These are phyloP conservation scores for Scheffersomyces insectosa DNA, from an alignment of 1,139 yeast species.

Conservation along the genomic window DNA sequence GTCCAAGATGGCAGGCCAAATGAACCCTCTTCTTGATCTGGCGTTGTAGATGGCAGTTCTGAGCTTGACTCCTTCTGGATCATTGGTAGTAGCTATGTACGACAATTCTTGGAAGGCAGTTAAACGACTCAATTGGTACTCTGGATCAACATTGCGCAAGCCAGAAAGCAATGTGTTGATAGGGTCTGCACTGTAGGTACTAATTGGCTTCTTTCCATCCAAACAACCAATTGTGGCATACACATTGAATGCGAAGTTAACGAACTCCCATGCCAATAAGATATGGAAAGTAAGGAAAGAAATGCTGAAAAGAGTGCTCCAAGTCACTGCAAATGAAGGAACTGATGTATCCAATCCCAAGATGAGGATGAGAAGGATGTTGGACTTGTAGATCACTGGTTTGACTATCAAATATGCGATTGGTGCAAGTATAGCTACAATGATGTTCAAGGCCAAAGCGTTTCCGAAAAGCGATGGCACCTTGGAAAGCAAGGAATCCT, in stretches of 20 bases:
- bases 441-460: slow-evolving; percentile 35
- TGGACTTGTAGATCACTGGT: slow-evolving; percentile 42
- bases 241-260: slow-evolving; percentile 65
- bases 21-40: slow-evolving; percentile 42
- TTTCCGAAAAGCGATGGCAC: slow-evolving; percentile 36
- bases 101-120: slow-evolving; percentile 79
- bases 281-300: slow-evolving; percentile 41
- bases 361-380: slow-evolving; percentile 24
- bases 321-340: slow-evolving; percentile 38
- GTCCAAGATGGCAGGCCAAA: slow-evolving; percentile 60
- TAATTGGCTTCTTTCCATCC: slow-evolving; percentile 69
- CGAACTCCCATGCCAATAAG: slow-evolving; percentile 56
- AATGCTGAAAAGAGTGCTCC: slow-evolving; percentile 35
- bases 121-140: slow-evolving; percentile 56
- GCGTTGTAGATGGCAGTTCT: slow-evolving; percentile 57
- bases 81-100: slow-evolving; percentile 52
- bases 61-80: slow-evolving; percentile 42
- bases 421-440: slow-evolving; percentile 39
- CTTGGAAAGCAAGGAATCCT: slow-evolving; percentile 31
- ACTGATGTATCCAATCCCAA: slow-evolving; percentile 36
- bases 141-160: slow-evolving; percentile 46
- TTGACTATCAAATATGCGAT: slow-evolving; percentile 48
- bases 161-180: slow-evolving; percentile 76
- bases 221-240: slow-evolving; percentile 83
- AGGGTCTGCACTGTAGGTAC: slow-evolving; percentile 69